Percentiles rank a stretch among this genome's conserved stretches.
These are phyloP conservation scores for Microascus cirrosus DNA, from an alignment of 2,329 filamentous ascomycete species.

Conservation along the genomic window DNA sequence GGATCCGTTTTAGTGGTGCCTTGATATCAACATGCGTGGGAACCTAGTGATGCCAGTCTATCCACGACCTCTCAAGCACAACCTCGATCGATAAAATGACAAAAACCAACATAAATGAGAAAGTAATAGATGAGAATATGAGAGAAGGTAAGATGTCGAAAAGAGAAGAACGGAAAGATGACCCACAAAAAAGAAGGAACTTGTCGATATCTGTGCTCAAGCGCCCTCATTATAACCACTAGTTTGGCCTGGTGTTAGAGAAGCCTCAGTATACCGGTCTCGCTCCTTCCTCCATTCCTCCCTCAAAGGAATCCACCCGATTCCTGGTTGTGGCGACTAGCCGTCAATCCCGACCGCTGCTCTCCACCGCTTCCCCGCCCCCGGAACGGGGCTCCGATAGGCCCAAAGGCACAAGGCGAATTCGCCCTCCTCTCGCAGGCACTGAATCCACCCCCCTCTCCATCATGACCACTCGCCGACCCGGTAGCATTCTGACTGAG, in stretches of 20 bases:
- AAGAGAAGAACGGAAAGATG: neutral
- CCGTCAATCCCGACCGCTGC: neutral
- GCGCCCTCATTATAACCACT: neutral
- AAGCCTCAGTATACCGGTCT: neutral
- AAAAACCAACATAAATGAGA: neutral
- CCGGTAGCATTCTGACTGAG: too few relatives aligned
- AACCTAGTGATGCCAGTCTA: neutral
- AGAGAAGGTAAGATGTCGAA: neutral
- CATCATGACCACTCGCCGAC: neutral
- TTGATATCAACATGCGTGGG: neutral
- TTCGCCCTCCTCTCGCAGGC: constrained; percentile 1
- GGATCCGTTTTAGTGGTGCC: neutral
- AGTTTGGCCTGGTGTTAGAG: too few relatives aligned
- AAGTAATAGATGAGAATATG: neutral
- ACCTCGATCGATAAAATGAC: neutral
- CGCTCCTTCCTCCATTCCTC: neutral
- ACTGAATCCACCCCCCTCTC: neutral
- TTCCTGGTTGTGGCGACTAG: neutral
- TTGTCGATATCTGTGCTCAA: neutral
- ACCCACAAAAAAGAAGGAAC: neutral
- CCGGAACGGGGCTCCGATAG: constrained; percentile 12
- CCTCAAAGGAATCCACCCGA: neutral
- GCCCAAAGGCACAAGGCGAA: constrained; percentile 15
- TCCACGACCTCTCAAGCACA: neutral
- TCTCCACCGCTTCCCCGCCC: neutral